Evolutionary conservation across 2,329 filamentous ascomycete species (phyloP), one percentile per base, ranked within the genome.

Genomic region (Colletotrichum destructivum): DNA sequence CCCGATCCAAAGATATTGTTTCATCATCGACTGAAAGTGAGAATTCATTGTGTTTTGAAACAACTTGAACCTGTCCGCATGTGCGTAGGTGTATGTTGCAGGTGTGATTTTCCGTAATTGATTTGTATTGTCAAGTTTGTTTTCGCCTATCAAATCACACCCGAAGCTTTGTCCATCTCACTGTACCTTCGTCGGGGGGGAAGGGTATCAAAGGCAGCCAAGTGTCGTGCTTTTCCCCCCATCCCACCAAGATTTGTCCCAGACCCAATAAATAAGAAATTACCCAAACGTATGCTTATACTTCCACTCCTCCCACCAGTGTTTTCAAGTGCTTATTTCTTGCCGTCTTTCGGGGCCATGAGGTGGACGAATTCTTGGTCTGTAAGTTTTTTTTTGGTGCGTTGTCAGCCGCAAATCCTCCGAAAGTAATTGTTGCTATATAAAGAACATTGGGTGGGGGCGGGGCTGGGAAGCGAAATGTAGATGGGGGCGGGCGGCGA

Each of bases 361-460:
- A 74, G 73, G 35, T 74, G 73, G 52, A 74, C 73, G 44, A 74
- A 74, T 57, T 74, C 73, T 26, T 74, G 73, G 62, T 74, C 73
- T 74, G 40, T 23, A 44, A 21, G 49, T 65, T 62, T 31, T 60
- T 47, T 35, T 15, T 21, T 18, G 8, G 40, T 49, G 38, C 44
- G 12, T 26, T 54, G 62, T 73, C 62, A 73, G 71, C 65, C 16
- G 59, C 59, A 49, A 62, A 55, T 71, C 52, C 51, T 63, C 64
- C 65, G 26, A 63, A 31, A n/a, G 61, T 31, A 6, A 54, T 21
- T 49, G 57, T 21, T 51, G 44, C 59, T 47, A 69, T 54, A 47
- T 54, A 40, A 59, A 26, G 65, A 71, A 63, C n/a, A 63, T 57
- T 47, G 46, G 38, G 65, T 57, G 57, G 65, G 69, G 65, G 56